Conservation (phyloP, 345 rosid genomes). For the Lumnitzera littorea region DNA sequence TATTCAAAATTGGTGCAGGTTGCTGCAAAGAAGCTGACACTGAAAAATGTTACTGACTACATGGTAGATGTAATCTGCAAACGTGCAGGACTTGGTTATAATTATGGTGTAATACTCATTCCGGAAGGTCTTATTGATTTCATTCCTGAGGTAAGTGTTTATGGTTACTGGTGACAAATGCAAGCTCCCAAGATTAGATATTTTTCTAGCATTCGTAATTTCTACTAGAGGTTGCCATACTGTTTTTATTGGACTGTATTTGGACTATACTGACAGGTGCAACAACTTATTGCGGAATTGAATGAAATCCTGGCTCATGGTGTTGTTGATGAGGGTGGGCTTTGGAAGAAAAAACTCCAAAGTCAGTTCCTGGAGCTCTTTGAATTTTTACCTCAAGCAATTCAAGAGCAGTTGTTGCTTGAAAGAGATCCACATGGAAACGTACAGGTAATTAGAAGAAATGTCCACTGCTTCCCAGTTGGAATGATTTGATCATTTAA, state of each 20-base stretch:
- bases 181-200: too few relatives aligned
- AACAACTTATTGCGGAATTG: slow-evolving; percentile 78
- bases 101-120: slow-evolving; percentile 88
- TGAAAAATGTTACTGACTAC: slow-evolving; percentile 84
- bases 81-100: slow-evolving; percentile 63
- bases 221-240: neutral
- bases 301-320: slow-evolving; percentile 88
- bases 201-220: neutral
- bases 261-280: slow-evolving; percentile 46
- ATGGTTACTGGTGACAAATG: neutral
- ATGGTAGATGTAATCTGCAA: slow-evolving; percentile 76
- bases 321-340: slow-evolving; percentile 60
- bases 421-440: slow-evolving; percentile 99
- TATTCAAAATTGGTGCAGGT: slow-evolving; percentile 37
- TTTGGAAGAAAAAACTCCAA: slow-evolving; percentile 80
- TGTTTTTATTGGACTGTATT: neutral
- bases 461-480: slow-evolving; percentile 3
- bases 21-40: slow-evolving; percentile 62
- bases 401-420: slow-evolving; percentile 90
- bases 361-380: slow-evolving; percentile 58
- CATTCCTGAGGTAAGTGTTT: slow-evolving; percentile 75
- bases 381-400: slow-evolving; percentile 75
- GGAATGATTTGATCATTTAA: neutral
- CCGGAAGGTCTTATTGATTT: slow-evolving; percentile 99
- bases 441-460: slow-evolving; percentile 61